A percentile compares a stretch with the other conserved stretches of the same genome.
phyloP scores from a whole-genome alignment of 192 early-diverging fungal species.

The Mortierella hygrophila region DNA sequence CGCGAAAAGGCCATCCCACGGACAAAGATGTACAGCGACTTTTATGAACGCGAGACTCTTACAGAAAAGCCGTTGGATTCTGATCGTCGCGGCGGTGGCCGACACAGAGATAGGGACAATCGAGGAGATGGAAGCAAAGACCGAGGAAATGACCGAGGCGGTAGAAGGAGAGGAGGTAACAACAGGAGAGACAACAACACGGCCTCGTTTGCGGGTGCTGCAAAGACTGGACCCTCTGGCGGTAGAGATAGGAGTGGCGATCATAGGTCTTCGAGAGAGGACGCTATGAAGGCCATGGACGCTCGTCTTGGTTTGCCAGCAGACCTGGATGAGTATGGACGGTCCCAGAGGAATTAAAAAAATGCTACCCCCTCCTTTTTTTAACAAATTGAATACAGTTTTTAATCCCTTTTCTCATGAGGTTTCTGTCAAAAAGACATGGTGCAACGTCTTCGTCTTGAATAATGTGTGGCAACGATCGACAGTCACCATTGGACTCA shows the following conservation, averaged over 20 bases:
- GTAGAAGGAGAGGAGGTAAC: neutral
- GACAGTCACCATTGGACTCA: too few species aligned
- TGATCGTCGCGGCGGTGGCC: neutral
- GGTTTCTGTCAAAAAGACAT: too few species aligned
- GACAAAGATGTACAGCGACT: conserved; percentile 51
- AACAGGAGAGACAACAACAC: neutral
- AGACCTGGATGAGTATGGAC: conserved; percentile 42
- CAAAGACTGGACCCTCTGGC: neutral
- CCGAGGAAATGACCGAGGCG: neutral
- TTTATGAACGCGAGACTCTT: conserved; percentile 39
- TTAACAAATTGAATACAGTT: too few species aligned
- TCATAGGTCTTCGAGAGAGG: conserved; percentile 18
- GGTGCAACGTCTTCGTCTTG: too few species aligned
- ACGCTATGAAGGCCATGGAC: conserved; percentile 35
- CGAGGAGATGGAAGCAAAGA: neutral
- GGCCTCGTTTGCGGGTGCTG: neutral
- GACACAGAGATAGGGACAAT: neutral
- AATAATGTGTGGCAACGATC: too few species aligned
- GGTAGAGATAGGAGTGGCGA: conserved; percentile 20
- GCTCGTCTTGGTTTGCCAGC: conserved; percentile 36
- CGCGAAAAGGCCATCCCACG: conserved; percentile 46
- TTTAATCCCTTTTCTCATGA: too few species aligned
- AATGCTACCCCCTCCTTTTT: neutral
- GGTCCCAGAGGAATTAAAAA: conserved; percentile 23
- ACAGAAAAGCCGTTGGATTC: conserved; percentile 15